A percentile compares a stretch with the other conserved stretches of the same genome.
Conservation (phyloP, 768 basidiomycete species). For the Lentinula detonsa region DNA sequence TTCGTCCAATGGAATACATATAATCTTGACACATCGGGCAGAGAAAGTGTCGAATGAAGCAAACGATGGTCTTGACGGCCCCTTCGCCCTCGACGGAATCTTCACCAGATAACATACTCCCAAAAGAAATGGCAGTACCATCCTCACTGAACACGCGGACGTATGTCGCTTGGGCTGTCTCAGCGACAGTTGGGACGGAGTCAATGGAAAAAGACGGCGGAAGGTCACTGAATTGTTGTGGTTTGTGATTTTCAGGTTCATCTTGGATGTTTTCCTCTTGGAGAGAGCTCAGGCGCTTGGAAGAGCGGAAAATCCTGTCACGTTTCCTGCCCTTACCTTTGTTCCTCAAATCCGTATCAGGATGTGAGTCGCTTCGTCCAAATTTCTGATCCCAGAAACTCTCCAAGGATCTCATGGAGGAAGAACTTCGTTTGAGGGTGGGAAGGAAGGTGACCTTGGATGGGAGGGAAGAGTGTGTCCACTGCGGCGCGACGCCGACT, state of each 20-base stretch:
- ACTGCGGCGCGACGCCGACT: neutral
- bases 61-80: conserved; percentile 41
- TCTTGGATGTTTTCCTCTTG: neutral
- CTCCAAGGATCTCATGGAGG: neutral
- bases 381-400: neutral
- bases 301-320: neutral
- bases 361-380: neutral
- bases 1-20: conserved; percentile 50
- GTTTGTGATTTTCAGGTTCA: too few species aligned
- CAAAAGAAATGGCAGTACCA: conserved; percentile 48
- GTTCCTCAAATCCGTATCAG: neutral
- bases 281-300: neutral
- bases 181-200: conserved; percentile 9
- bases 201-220: conserved; percentile 6
- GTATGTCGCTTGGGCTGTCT: conserved; percentile 30
- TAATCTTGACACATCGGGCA: conserved; percentile 68
- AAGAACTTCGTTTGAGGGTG: neutral
- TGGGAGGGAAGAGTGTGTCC: neutral
- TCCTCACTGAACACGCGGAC: conserved; percentile 47
- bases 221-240: too few species aligned
- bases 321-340: neutral
- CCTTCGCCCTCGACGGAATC: neutral
- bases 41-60: conserved; percentile 70
- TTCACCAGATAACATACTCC: conserved; percentile 30
- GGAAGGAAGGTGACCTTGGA: neutral